Percentiles rank a stretch among this genome's conserved stretches.
Evolutionary conservation across 768 basidiomycete species (phyloP).

Genomic region (Termitomyces sp.): DNA sequence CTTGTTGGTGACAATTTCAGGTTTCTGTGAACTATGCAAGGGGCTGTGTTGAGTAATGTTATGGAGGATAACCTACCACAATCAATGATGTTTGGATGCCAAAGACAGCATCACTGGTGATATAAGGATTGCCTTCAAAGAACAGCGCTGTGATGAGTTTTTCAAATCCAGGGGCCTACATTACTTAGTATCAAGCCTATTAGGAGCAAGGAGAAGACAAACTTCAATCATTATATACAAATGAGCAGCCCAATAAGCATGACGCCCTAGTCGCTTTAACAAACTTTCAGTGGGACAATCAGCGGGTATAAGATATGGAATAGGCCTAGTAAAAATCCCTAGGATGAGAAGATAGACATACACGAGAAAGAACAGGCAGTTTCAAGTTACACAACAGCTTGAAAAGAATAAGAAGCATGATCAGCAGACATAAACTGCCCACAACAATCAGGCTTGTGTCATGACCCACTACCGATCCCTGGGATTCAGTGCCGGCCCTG

Average conservation of each 20-base stretch:
- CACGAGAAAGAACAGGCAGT: neutral
- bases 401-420: conserved; percentile 64
- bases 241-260: conserved; percentile 76
- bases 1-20: conserved; percentile 50
- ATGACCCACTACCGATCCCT: too few relatives aligned
- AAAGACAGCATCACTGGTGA: conserved; percentile 73
- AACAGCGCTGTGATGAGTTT: conserved; percentile 72
- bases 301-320: conserved; percentile 71
- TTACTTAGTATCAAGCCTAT: neutral
- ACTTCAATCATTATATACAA: conserved; percentile 71
- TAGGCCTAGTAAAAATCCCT: conserved; percentile 26
- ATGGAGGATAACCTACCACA: conserved; percentile 45
- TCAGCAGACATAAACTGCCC: conserved; percentile 54
- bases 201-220: neutral
- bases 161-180: conserved; percentile 62
- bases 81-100: conserved; percentile 77
- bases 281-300: conserved; percentile 73
- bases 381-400: conserved; percentile 55
- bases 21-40: conserved; percentile 30
- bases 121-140: conserved; percentile 60
- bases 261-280: conserved; percentile 51
- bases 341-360: neutral
- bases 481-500: too few relatives aligned
- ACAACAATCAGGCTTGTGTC: conserved; percentile 70
- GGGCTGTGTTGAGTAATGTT: neutral